Conservation (phyloP, 208 protist genomes). For the Trypanosoma congolense region DNA sequence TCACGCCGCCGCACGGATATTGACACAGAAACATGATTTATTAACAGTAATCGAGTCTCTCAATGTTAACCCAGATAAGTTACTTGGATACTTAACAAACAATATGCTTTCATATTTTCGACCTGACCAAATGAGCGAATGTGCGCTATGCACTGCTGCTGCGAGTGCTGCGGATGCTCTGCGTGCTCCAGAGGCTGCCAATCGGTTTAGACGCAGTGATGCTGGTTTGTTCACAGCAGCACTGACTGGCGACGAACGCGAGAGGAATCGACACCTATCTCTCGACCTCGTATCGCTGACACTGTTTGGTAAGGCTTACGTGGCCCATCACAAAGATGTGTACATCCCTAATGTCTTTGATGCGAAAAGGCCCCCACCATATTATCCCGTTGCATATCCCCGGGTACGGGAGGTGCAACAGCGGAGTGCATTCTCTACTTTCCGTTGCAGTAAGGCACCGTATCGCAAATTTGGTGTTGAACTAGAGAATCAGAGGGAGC, state of each 20-base stretch:
- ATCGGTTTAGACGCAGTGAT: slow-evolving; percentile 9
- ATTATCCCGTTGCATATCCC: slow-evolving; percentile 47
- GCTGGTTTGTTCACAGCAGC: slow-evolving; percentile 6
- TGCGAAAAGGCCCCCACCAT: slow-evolving; percentile 64
- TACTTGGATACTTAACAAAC: slow-evolving; percentile 70
- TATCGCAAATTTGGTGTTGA: neutral
- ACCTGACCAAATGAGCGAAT: slow-evolving; percentile 42
- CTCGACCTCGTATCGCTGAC: slow-evolving; percentile 52
- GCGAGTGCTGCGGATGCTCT: slow-evolving; percentile 51
- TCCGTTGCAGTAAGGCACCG: neutral
- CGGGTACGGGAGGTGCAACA: slow-evolving; percentile 37
- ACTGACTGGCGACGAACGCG: slow-evolving; percentile 29
- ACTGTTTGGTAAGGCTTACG: slow-evolving; percentile 38
- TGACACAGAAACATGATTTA: slow-evolving; percentile 74
- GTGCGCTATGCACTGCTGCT: slow-evolving; percentile 40
- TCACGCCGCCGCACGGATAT: slow-evolving; percentile 70
- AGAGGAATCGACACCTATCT: slow-evolving; percentile 20
- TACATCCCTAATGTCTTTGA: slow-evolving; percentile 47
- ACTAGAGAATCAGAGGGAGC: neutral
- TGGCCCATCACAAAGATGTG: slow-evolving; percentile 39
- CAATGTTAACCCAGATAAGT: slow-evolving; percentile 55
- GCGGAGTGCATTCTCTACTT: neutral
- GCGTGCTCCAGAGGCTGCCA: slow-evolving; percentile 24
- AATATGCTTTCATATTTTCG: slow-evolving; percentile 68
- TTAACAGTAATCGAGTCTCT: slow-evolving; percentile 39